Evolutionary conservation across 2,329 filamentous ascomycete species (phyloP), one percentile per base, ranked within the genome.

Genomic region (Cercospora sojina): DNA sequence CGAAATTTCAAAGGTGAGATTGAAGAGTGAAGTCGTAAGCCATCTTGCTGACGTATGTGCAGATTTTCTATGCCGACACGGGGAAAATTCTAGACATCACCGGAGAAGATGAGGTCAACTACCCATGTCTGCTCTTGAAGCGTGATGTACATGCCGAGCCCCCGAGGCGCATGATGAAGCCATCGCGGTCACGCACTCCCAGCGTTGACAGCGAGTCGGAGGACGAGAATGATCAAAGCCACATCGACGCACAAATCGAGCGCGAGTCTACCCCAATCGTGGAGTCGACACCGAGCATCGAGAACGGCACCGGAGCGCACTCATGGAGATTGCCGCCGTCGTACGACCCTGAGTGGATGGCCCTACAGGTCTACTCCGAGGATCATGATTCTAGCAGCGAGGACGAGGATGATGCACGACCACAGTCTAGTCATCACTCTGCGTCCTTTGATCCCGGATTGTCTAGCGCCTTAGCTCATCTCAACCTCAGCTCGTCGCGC

Each of bases 281-380:
- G 12, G 59, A 69, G 31, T 32, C 53, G 5, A 18, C 27, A 13
- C 38, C 62, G 6, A 49, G 29, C 13, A 27, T 12, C 8, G 9
- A 51, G 16, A 18, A 53, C 18, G 25, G 20, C 49, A n/a, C 51
- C 10, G 27, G 3, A 8, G 29, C 47, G 20, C 51, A 53, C 35
- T 25, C 13, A 5, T 67, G 64, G 64, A 66, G 69, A 5, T 59
- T 72, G 10, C 68, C 70, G 0, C 83, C 84, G 1, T 90, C 93
- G 67, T 82, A 97, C 0, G 93, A 97, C 71, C 88, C 90, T 0
- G 93, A 96, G 78, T 97, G 93, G 93, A 86, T 97, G 70, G 93
- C 93, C 0, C 87, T 97, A 16, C 92, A 97, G 76, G 91, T 97
- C 0, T 95, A 90, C 75, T 85, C 87, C 16, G 88, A 91, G 72